Conservation (phyloP, 805 yeast species). For the Ogataea trehalophila region DNA sequence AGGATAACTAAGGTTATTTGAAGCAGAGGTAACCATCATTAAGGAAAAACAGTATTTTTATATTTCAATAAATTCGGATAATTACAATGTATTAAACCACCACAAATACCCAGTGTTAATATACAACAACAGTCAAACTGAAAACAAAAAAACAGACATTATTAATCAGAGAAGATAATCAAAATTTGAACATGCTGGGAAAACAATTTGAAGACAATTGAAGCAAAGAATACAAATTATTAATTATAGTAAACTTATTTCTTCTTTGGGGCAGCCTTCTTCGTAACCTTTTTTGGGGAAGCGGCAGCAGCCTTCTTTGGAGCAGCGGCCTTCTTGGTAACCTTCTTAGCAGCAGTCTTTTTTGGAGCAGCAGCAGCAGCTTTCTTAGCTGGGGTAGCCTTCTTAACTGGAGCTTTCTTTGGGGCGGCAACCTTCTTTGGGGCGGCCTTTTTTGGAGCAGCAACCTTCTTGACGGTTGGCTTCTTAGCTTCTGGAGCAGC, state of each 20-base stretch:
- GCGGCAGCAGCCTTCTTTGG: slow-evolving; percentile 20
- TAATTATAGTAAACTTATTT: slow-evolving; percentile 5
- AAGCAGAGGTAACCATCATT: background rate
- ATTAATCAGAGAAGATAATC: background rate
- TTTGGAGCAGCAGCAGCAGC: slow-evolving; percentile 19
- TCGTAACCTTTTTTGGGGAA: slow-evolving; percentile 18
- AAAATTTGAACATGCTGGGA: background rate
- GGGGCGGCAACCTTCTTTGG: slow-evolving; percentile 25
- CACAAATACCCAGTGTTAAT: slow-evolving; percentile 1
- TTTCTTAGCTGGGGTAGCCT: slow-evolving; percentile 26
- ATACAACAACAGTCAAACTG: slow-evolving; percentile 1
- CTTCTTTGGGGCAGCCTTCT: slow-evolving; percentile 22
- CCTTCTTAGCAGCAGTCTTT: slow-evolving; percentile 21
- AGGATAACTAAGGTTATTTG: background rate
- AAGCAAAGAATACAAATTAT: background rate
- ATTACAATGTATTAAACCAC: background rate
- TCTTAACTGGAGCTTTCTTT: slow-evolving; percentile 25
- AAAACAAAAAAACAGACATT: slow-evolving; percentile 1
- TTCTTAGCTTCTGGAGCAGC: slow-evolving; percentile 25
- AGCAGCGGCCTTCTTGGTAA: slow-evolving; percentile 26
- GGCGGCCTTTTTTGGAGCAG: slow-evolving; percentile 22
- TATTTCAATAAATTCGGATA: background rate
- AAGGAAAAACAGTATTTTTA: background rate
- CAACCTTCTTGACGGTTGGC: slow-evolving; percentile 29
- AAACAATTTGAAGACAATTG: background rate